These are phyloP conservation scores for Serpula lacrymans DNA, from an alignment of 768 basidiomycete species.

Conservation along the genomic window DNA sequence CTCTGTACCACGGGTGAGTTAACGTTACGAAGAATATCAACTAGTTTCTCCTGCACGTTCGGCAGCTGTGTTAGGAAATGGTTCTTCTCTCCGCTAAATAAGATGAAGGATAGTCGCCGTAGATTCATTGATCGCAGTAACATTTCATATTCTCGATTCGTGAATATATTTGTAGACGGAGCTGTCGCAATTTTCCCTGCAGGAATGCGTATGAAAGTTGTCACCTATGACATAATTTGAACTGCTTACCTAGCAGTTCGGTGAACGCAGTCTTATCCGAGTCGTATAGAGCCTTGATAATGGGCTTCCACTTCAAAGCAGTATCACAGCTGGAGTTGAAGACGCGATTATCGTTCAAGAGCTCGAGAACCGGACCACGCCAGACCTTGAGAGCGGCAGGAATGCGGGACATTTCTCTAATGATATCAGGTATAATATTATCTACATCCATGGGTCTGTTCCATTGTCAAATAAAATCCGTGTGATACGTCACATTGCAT, in stretches of 20 bases:
- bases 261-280: constrained; percentile 82
- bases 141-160: constrained; percentile 94
- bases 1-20: constrained; percentile 83
- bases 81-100: constrained; percentile 89
- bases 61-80: constrained; percentile 88
- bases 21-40: constrained; percentile 82
- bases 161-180: constrained; percentile 94
- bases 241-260: constrained; percentile 72
- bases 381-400: constrained; percentile 81
- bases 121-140: constrained; percentile 80
- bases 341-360: constrained; percentile 80
- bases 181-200: constrained; percentile 75
- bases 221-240: constrained; percentile 31
- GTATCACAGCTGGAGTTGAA: constrained; percentile 69
- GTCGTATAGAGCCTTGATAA: constrained; percentile 79
- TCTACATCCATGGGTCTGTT: constrained; percentile 81
- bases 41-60: constrained; percentile 93
- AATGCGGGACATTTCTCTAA: constrained; percentile 76
- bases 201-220: constrained; percentile 17
- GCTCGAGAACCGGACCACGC: constrained; percentile 75
- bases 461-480: constrained; percentile 8
- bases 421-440: constrained; percentile 55
- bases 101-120: constrained; percentile 78
- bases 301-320: constrained; percentile 66
- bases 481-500: background rate